Evolutionary conservation across 805 yeast genomes (phyloP), one percentile per base, ranked within the genome.

Genomic region (Wickerhamomyces canadensis): DNA sequence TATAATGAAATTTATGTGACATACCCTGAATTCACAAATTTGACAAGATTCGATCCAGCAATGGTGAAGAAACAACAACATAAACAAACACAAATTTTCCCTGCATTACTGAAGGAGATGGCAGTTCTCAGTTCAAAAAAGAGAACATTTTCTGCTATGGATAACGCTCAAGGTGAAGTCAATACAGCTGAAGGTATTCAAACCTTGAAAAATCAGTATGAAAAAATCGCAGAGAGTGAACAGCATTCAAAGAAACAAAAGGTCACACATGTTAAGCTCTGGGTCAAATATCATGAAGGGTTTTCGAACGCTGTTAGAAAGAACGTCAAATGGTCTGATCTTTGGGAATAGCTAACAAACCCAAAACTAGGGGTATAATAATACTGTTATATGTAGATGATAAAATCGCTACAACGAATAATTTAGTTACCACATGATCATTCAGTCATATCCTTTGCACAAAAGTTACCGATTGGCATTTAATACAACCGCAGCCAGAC

Each of bases 261-360:
- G 37, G 42, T 37, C 3, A 34, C 29, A 3, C 33, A 27, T 29
- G 52, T 58, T 22, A 63, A 76, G 49, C 69, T 78, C 32, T 88
- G 96, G 96, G 84, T 88, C n/a, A 86, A 83, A 53, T 87, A 80
- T 54, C 84, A 83, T 45, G 96, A 88, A 60, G 97, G 97, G 1
- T 88, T 82, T 52, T 84, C 95, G 5, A 83, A 86, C 57, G 97
- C 97, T 0, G 97, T 88, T 2, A 64, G 94, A 24, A 86, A 85
- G 51, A 84, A 80, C 37, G 76, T 88, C 18, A 74, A 80, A 16
- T 89, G 96, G 96, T 57, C 63, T 7, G 80, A 74, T 37, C 58
- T 88, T 18, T 84, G 85, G 80, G 45, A 40, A 18, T 40, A 27
- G 32, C 9, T n/a, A 17, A 5, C 1, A 15, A 31, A 36, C 16